Evolutionary conservation across 257 asterid genomes (phyloP).

Genomic region (Penstemon newberryi): DNA sequence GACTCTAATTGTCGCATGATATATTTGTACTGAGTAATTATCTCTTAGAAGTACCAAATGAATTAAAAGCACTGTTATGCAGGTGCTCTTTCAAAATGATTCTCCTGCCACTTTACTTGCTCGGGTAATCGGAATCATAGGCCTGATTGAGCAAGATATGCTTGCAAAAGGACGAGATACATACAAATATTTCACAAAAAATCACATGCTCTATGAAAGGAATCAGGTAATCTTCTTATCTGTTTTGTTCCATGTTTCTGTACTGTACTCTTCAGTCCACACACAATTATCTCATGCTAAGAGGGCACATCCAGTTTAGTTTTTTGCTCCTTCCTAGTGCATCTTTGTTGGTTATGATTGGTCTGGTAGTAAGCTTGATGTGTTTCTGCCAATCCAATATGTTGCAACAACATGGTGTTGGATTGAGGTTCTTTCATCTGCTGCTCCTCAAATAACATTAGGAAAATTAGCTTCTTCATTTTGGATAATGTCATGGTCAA

Average conservation of each 20-base stretch:
- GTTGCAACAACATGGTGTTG: neutral
- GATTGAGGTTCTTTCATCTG: neutral
- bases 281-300: neutral
- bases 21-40: constrained; percentile 4
- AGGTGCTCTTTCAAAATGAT: constrained; percentile 98
- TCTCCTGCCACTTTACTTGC: constrained; percentile 98
- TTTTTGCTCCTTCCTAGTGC: too few relatives aligned
- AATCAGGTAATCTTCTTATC: constrained; percentile 60
- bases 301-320: neutral
- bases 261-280: neutral
- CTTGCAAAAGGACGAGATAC: constrained; percentile 89
- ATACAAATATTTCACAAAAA: constrained; percentile 84
- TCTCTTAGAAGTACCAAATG: constrained; percentile 22
- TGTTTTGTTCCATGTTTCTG: neutral
- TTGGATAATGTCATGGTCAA: neutral
- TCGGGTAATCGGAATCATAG: constrained; percentile 85
- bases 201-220: constrained; percentile 94
- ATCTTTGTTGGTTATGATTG: too few relatives aligned
- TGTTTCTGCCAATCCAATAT: too few relatives aligned
- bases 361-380: too few relatives aligned
- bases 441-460: neutral
- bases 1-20: neutral
- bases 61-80: constrained; percentile 11
- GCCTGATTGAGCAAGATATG: constrained; percentile 76
- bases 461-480: neutral